Conservation (phyloP, 179 eudicot species). For the Carnegiea gigantea region DNA sequence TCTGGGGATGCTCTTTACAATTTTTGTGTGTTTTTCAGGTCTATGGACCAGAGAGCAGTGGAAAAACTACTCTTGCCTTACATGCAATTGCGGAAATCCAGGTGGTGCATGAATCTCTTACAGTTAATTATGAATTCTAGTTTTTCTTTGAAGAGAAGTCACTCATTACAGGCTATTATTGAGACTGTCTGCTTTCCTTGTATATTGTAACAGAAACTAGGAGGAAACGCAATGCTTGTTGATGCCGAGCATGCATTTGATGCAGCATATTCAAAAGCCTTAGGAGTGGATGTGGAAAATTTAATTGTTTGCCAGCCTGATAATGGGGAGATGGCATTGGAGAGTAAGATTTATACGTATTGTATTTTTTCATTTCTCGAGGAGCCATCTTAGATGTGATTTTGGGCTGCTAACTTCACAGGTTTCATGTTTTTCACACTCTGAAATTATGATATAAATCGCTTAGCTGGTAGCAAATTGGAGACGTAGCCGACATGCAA, state of each 20-base stretch:
- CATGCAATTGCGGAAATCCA: conserved; percentile 98
- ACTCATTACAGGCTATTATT: conserved; percentile 16
- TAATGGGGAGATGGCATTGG: conserved; percentile 96
- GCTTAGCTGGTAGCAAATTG: not conserved
- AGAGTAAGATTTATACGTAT: conserved; percentile 52
- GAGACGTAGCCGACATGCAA: not conserved
- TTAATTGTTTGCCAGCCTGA: conserved; percentile 96
- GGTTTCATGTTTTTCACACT: not conserved
- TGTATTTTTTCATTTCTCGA: not conserved
- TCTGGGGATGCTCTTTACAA: not conserved
- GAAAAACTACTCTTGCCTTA: conserved; percentile 92
- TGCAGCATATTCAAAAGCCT: conserved; percentile 83
- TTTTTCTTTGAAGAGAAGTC: not conserved
- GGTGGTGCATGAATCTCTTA: conserved; percentile 39
- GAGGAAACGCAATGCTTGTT: conserved; percentile 97
- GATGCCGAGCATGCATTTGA: conserved; percentile 99
- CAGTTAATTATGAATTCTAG: conserved; percentile 9
- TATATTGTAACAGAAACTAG: conserved; percentile 53
- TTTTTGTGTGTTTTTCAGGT: conserved; percentile 40
- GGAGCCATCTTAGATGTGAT: not conserved
- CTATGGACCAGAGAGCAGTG: conserved; percentile 98
- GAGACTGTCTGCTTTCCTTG: conserved; percentile 20
- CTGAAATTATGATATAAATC: not conserved
- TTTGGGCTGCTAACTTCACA: not conserved
- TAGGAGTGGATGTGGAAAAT: conserved; percentile 94